phyloP scores from a whole-genome alignment of 2,329 filamentous ascomycete genomes.

The Byssochlamys sp. region DNA sequence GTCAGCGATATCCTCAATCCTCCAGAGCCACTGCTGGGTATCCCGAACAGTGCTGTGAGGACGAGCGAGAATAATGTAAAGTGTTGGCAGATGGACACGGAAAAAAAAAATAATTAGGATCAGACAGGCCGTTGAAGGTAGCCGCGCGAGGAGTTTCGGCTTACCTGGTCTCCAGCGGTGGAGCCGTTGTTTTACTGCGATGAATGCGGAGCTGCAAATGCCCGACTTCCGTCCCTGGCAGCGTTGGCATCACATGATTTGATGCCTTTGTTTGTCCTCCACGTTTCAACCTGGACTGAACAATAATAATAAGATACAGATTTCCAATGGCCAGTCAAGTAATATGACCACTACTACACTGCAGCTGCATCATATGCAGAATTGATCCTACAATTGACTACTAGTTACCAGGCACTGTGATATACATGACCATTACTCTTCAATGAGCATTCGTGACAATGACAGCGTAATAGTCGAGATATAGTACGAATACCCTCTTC shows the following conservation, averaged over 20 bases:
- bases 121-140: neutral
- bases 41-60: neutral
- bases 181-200: neutral
- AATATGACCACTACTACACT: neutral
- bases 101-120: neutral
- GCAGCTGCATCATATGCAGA: neutral
- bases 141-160: neutral
- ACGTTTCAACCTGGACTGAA: neutral
- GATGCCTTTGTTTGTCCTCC: neutral
- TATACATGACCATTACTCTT: no score
- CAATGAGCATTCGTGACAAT: no score
- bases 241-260: neutral
- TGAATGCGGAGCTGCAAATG: neutral
- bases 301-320: neutral
- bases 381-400: neutral
- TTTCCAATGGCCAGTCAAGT: neutral
- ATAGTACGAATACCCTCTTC: neutral
- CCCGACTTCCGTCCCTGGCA: neutral
- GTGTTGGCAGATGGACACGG: neutral
- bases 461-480: no score
- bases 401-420: no score
- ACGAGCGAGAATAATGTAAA: neutral
- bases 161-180: neutral
- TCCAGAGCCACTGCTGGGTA: neutral
- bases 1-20: neutral